These are phyloP conservation scores for Polyporus tsugae DNA, from an alignment of 1,284 basidiomycete genomes.

Conservation along the genomic window DNA sequence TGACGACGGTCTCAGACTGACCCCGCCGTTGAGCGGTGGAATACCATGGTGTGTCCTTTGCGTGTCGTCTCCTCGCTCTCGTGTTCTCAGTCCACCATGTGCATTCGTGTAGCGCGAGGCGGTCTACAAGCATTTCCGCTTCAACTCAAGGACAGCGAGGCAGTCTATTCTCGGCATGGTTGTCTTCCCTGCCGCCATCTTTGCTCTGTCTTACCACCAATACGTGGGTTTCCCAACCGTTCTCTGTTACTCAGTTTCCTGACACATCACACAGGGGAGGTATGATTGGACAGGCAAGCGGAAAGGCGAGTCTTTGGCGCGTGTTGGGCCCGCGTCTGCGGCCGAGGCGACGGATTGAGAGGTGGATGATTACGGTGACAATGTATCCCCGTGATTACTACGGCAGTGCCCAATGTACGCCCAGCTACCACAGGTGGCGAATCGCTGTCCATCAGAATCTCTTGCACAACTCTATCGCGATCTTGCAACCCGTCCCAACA, in stretches of 20 bases:
- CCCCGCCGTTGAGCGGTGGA: slow-evolving; percentile 84
- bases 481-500: slow-evolving; percentile 87
- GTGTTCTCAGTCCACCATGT: slow-evolving; percentile 12
- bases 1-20: slow-evolving; percentile 59
- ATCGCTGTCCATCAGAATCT: slow-evolving; percentile 57
- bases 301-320: slow-evolving; percentile 46
- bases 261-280: slow-evolving; percentile 38
- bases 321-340: slow-evolving; percentile 25
- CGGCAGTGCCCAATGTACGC: slow-evolving; percentile 19
- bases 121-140: slow-evolving; percentile 81
- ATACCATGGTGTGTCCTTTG: slow-evolving; percentile 65
- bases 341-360: slow-evolving; percentile 31
- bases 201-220: slow-evolving; percentile 44
- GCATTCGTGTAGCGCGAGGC: slow-evolving; percentile 71
- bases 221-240: slow-evolving; percentile 41
- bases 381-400: slow-evolving; percentile 20
- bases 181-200: slow-evolving; percentile 56
- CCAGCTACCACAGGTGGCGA: slow-evolving; percentile 14
- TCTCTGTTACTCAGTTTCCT: background rate
- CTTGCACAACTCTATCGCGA: slow-evolving; percentile 91
- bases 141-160: slow-evolving; percentile 69
- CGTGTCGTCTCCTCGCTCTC: background rate
- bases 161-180: slow-evolving; percentile 59
- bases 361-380: slow-evolving; percentile 15
- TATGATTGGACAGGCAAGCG: slow-evolving; percentile 49